Base-by-base conservation (phyloP, 2,329 filamentous ascomycete species). In the Gremmenia infestans region DNA sequence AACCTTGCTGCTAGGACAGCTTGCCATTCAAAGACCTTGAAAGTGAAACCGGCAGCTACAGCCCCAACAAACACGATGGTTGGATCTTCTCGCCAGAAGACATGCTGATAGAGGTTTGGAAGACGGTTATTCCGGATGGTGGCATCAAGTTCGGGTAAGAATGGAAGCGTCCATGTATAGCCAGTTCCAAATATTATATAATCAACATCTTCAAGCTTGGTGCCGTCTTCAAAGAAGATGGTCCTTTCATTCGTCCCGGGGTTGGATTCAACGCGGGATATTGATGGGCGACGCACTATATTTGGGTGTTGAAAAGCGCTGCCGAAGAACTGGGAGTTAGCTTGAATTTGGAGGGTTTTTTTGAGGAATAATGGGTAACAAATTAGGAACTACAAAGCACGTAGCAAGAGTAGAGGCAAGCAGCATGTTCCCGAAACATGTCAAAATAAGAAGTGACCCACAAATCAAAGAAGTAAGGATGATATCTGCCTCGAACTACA, bases 1-100 rank as follows among this genome's bases (percentile, higher is more conserved):
- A 85, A 68, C 0, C 83, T 73, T 1, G 84, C 83, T 0, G 79
- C 81, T 1, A 81, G 74, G 0, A 87, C 83, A 6, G 83, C 82
- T 64, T 87, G 84, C 81, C 82, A 87, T 70, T 87, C 85, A 54
- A 86, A 87, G 32, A 87, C 77, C 65, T 84, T 86, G 71, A 88
- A 88, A 0, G 85, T 88, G 28, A 88, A 69, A 0, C 80, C 81
- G 0, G 79, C 78, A 1, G 72, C 72, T 55, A 79, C 81, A 4
- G 82, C 83, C 25, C 82, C 83, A 2, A 85, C 73, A 62, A 85
- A 86, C 2, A 79, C 69, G 9, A 85, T 70, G 0, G 75, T 79
- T 0, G 81, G 78, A 59, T 86, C 82, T 17, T 74, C 62, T 36
- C 72, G 72, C 66, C 76, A 82, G 6, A 85, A 78, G 0, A 84